Evolutionary conservation across 345 rosid species (phyloP), one percentile per base, ranked within the genome.

Genomic region (Hevea brasiliensis): DNA sequence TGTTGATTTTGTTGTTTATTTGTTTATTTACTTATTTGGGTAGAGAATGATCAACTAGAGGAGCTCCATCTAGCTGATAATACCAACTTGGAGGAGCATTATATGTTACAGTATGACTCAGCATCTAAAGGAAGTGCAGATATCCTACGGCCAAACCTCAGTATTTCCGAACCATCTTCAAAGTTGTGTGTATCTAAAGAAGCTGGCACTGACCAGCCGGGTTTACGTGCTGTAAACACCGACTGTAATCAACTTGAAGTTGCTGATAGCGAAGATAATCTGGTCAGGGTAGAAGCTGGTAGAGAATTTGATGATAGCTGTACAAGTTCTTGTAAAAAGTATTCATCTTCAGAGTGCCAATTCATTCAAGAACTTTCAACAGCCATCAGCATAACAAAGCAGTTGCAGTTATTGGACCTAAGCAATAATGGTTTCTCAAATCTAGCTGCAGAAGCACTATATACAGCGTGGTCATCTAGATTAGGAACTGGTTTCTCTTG

Each of bases 201-300:
- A 69, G 73, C 42, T 23, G 73, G 57, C 55, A 64, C 53, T 29
- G 73, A 72, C 69, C 80, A 72, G 71, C 74, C 75, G 23, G 77
- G 35, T 37, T 26, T 76, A 64, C 85, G 88, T 74, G 80, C 61
- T 50, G 44, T 72, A 70, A 79, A 80, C 80, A 78, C 78, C 10
- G 81, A 85, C 20, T 81, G 76, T 74, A 67, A 77, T 72, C 75
- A 69, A 57, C 89, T 92, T 8, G 91, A 89, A 87, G 96, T 95
- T 69, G 92, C 97, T 29, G 99, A 91, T 72, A 95, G 98, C 62
- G 94, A 92, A 85, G 99, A 95, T 72, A 84, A 84, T 14, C 68
- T 77, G 53, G 57, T 21, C 11, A 72, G 50, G 65, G 74, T 14
- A 58, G 88, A 80, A 73, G 80, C 79, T 41, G 77, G 50, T 66